These are phyloP conservation scores for Aspergillus sp. DNA, from an alignment of 2,329 filamentous ascomycete genomes.

Conservation along the genomic window DNA sequence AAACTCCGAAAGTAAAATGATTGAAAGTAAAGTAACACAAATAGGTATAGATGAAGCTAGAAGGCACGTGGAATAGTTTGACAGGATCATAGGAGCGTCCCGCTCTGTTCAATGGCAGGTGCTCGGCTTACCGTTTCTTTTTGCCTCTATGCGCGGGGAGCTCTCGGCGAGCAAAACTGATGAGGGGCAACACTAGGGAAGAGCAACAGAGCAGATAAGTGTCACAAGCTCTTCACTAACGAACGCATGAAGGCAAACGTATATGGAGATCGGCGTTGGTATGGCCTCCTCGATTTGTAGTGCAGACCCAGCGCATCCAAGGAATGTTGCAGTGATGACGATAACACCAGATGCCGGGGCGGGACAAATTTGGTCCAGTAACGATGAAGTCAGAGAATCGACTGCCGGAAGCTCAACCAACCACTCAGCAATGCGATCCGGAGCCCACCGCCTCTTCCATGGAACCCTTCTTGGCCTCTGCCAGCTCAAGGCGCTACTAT, in stretches of 20 bases:
- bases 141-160: conserved; percentile 5
- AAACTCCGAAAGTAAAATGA: not conserved
- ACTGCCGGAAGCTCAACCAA: not conserved
- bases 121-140: conserved; percentile 1
- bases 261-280: not conserved
- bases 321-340: conserved; percentile 11
- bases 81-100: not conserved
- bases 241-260: conserved; percentile 22
- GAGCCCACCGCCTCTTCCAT: conserved; percentile 3
- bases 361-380: conserved; percentile 12
- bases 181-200: conserved; percentile 14
- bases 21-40: not conserved
- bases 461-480: not conserved
- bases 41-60: not conserved
- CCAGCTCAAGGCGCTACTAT: not conserved
- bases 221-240: conserved; percentile 29
- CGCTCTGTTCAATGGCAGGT: not conserved
- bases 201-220: conserved; percentile 1
- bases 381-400: conserved; percentile 12
- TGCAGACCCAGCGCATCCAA: conserved; percentile 2
- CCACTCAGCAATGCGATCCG: not conserved
- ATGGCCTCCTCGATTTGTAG: conserved; percentile 2
- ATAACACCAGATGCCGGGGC: not conserved
- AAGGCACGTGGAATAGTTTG: not conserved
- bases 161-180: not conserved